Evolutionary conservation across 2,329 filamentous ascomycete genomes (phyloP).

Genomic region (Calonectria leucothoes): DNA sequence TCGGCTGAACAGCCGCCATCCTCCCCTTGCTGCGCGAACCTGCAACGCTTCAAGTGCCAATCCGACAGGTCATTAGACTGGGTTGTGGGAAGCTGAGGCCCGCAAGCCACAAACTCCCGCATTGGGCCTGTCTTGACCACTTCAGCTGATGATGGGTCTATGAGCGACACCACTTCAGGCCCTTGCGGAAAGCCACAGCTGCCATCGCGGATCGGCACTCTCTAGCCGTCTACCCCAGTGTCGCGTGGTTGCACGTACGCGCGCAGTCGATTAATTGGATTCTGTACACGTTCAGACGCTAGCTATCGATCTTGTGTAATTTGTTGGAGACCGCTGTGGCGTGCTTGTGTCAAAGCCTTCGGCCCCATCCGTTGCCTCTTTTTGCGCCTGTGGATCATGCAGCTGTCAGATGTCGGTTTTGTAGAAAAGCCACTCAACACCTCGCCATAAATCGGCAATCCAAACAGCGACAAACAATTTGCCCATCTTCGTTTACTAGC

Average conservation of each 20-base stretch:
- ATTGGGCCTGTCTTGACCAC: constrained; percentile 6
- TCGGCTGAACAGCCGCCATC: constrained; percentile 7
- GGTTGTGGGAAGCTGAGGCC: constrained; percentile 11
- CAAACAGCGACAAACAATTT: background rate
- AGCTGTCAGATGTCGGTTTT: constrained; percentile 10
- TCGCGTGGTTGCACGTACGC: constrained; percentile 10
- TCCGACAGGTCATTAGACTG: constrained; percentile 8
- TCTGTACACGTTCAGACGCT: background rate
- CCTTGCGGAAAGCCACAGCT: constrained; percentile 21
- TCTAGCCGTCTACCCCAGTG: background rate
- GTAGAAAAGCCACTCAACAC: constrained; percentile 12
- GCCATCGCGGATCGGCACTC: constrained; percentile 6
- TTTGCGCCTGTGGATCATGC: constrained; percentile 8
- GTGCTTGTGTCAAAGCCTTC: constrained; percentile 2
- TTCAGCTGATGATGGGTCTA: constrained; percentile 24
- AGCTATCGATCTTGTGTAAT: constrained; percentile 9
- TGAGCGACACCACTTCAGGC: constrained; percentile 2
- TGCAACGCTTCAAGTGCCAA: constrained; percentile 1
- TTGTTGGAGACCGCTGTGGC: constrained; percentile 1
- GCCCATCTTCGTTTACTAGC: background rate
- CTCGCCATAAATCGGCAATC: background rate
- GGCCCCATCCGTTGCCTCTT: background rate
- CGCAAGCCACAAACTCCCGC: constrained; percentile 8
- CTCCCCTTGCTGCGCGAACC: background rate
- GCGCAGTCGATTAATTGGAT: background rate